Base-by-base conservation (phyloP, 139 green algal genomes). In the Micromonas pusilla region DNA sequence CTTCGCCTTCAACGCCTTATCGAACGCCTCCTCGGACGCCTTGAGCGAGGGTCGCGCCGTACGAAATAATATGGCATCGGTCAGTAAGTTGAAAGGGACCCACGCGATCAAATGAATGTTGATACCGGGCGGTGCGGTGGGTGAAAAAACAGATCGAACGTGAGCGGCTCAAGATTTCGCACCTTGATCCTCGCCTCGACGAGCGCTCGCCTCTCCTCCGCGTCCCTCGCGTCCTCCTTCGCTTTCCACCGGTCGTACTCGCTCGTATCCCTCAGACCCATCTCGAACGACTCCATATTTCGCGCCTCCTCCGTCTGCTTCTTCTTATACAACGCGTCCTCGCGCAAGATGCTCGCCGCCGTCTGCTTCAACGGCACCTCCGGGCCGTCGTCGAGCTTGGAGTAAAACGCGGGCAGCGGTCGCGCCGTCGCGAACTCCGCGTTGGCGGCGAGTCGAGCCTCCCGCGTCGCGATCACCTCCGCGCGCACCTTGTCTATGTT, bases 291-390 rank as follows among this genome's bases (percentile, higher is more conserved):
- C 79, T 88, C 77, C 4, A 92, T 83, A 63, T 76, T 78, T 30
- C 81, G 74, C 4, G 88, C 87, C 73, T 92, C 88, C 78, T 92
- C 81, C 38, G 67, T 52, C 87, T 92, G 87, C 83, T 89, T 90
- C 76, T 85, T 87, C 33, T 83, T 78, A 80, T 93, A 91, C 60
- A 93, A 63, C 1, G 87, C 88, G 65, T 93, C 88, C 76, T 95
- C 90, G 13, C 90, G 82, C 66, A 95, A 85, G 70, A 95, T 88
- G 34, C 89, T 87, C 1, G 90, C 87, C 33, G 89, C 85, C 26
- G n/a, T n/a, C n/a, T n/a, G n/a, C n/a, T 91, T 95, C 16, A 93
- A 83, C 66, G 82, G 83, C 21, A 92, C 86, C 86, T 89, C 36
- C 25, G 53, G 33, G 20, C 23, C 26, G 65, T n/a, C n/a, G n/a